Evolutionary conservation across 805 yeast genomes (phyloP).

Genomic region (Lipomyces chichibuensis): DNA sequence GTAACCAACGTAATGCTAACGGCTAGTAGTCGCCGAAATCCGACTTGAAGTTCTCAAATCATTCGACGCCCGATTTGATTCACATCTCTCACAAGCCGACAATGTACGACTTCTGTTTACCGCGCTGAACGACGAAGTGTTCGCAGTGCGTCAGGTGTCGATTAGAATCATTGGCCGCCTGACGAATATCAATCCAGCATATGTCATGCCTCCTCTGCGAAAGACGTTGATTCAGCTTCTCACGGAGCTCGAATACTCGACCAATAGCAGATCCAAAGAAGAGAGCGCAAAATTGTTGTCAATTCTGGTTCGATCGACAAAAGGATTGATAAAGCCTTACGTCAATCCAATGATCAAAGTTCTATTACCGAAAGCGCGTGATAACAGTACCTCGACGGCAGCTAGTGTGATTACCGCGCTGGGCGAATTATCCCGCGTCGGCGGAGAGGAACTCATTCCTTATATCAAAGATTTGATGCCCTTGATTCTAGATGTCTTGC

Average conservation of each 20-base stretch:
- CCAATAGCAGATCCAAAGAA: constrained; percentile 74
- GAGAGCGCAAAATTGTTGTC: constrained; percentile 80
- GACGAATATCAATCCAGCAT: constrained; percentile 88
- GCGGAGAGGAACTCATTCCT: constrained; percentile 79
- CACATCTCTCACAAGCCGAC: constrained; percentile 92
- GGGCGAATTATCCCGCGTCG: constrained; percentile 86
- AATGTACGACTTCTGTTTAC: constrained; percentile 82
- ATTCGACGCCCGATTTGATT: constrained; percentile 76
- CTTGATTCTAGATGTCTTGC: constrained; percentile 78
- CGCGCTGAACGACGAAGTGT: constrained; percentile 88
- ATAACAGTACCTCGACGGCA: constrained; percentile 76
- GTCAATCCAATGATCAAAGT: constrained; percentile 89
- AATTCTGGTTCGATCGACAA: constrained; percentile 73
- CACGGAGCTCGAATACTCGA: constrained; percentile 82
- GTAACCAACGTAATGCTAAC: not conserved
- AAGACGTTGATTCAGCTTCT: constrained; percentile 82
- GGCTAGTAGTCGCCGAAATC: constrained; percentile 62
- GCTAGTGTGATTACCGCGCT: constrained; percentile 82
- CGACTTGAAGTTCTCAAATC: constrained; percentile 76
- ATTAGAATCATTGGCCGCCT: constrained; percentile 80
- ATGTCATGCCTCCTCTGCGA: constrained; percentile 88
- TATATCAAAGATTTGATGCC: constrained; percentile 84
- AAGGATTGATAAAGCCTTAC: constrained; percentile 84
- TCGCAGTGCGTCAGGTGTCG: constrained; percentile 77
- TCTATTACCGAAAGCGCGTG: constrained; percentile 72